Conservation (phyloP, 768 basidiomycete species). For the Auriscalpium orientale region DNA sequence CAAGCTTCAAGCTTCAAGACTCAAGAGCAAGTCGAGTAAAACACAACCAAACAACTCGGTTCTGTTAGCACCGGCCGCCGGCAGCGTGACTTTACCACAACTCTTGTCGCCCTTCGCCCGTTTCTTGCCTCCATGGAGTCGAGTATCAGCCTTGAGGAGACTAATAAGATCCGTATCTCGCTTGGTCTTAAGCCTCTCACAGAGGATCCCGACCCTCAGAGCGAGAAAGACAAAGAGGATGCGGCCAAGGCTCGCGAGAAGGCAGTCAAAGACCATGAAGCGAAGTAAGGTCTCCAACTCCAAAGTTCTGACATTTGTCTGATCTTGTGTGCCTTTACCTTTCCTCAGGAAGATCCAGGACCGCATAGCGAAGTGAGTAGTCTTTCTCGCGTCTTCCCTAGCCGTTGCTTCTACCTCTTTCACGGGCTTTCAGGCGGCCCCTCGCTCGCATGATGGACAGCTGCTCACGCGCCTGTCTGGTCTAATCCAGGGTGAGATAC, state of each 20-base stretch:
- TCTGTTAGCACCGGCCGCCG: no score
- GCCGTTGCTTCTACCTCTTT: constrained; percentile 23
- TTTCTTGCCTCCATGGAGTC: constrained; percentile 53
- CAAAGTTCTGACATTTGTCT: neutral
- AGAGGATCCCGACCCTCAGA: constrained; percentile 65
- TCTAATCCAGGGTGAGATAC: constrained; percentile 73
- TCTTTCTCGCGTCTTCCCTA: constrained; percentile 10
- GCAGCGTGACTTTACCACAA: neutral
- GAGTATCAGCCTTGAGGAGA: constrained; percentile 88
- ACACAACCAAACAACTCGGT: no score
- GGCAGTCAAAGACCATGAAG: constrained; percentile 62
- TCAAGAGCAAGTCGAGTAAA: no score
- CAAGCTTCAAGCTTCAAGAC: no score
- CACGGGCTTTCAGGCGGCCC: constrained; percentile 23
- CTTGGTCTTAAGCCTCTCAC: constrained; percentile 91
- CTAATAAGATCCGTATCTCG: constrained; percentile 91
- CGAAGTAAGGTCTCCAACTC: constrained; percentile 47
- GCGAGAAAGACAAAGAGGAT: constrained; percentile 62
- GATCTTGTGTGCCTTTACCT: neutral
- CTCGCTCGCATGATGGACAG: constrained; percentile 25
- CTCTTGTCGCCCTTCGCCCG: neutral
- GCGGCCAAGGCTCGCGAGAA: constrained; percentile 69
- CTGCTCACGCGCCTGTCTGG: constrained; percentile 27
- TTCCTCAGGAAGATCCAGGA: constrained; percentile 61
- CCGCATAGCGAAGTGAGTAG: constrained; percentile 82